phyloP scores from a whole-genome alignment of 2,329 filamentous ascomycete species.

The Gnomoniopsis smithogilvyi region DNA sequence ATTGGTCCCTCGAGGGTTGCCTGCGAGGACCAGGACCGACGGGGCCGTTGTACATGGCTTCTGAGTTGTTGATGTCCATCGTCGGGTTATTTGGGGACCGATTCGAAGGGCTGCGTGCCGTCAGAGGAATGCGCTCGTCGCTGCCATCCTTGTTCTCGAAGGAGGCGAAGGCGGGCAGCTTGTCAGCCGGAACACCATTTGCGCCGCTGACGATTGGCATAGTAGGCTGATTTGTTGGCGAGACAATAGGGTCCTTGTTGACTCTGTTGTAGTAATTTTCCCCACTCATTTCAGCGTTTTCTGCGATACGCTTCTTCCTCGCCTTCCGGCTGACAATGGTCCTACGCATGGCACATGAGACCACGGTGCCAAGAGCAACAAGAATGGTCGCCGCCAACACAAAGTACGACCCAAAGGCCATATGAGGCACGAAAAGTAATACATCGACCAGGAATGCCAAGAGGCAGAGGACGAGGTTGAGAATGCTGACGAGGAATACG shows the following conservation, averaged over 20 bases:
- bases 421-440: conserved; percentile 87
- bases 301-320: conserved; percentile 84
- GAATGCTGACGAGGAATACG: conserved; percentile 80
- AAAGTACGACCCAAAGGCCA: conserved; percentile 92
- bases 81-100: conserved; percentile 45
- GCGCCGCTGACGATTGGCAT: conserved; percentile 55
- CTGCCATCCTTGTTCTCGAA: conserved; percentile 65
- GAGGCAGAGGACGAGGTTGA: conserved; percentile 79
- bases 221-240: conserved; percentile 51
- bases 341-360: conserved; percentile 92
- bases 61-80: conserved; percentile 36
- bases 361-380: conserved; percentile 75
- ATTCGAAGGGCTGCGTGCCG: conserved; percentile 60
- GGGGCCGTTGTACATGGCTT: conserved; percentile 30
- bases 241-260: conserved; percentile 46
- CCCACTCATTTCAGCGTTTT: conserved; percentile 96
- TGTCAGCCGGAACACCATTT: conserved; percentile 44
- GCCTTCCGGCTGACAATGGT: conserved; percentile 89
- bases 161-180: conserved; percentile 55
- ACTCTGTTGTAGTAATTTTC: conserved; percentile 83
- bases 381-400: conserved; percentile 86
- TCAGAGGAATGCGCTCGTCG: conserved; percentile 71
- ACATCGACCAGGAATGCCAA: conserved; percentile 92
- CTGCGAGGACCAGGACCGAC: conserved; percentile 27
- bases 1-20: conserved; percentile 55